Evolutionary conservation across 345 rosid species (phyloP).

Genomic region (Citrus australasica): DNA sequence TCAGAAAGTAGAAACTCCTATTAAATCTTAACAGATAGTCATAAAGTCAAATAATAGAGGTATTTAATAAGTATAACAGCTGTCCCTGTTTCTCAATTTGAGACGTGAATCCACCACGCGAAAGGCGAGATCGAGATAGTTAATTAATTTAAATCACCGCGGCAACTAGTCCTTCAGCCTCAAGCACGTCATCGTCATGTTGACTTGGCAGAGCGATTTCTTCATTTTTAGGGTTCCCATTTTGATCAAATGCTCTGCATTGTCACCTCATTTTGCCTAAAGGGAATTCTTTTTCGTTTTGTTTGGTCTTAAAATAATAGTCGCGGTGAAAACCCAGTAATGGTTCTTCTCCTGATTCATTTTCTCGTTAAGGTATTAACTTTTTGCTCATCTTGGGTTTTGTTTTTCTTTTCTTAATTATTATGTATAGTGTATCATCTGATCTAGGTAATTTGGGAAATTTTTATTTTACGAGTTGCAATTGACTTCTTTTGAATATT

Average conservation of each 20-base stretch:
- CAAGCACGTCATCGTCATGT: background rate
- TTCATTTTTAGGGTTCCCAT: constrained; percentile 1
- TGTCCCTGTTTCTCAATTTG: background rate
- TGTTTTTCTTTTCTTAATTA: background rate
- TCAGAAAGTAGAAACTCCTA: background rate
- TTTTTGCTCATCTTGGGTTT: background rate
- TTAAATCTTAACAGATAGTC: too few species aligned
- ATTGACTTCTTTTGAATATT: background rate
- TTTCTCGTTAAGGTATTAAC: constrained; percentile 6
- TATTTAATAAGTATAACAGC: background rate
- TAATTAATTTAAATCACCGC: background rate
- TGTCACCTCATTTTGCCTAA: background rate
- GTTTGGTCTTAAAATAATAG: background rate
- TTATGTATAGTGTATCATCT: background rate
- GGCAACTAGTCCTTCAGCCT: background rate
- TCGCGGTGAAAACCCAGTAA: background rate
- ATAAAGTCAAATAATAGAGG: background rate
- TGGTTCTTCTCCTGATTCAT: background rate
- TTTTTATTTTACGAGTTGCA: background rate
- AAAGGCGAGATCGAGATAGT: constrained; percentile 9
- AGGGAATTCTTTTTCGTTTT: background rate
- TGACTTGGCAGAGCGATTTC: constrained; percentile 11
- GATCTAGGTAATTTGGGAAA: background rate
- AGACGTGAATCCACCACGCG: background rate
- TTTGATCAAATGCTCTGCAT: constrained; percentile 3